Evolutionary conservation across 495 filamentous ascomycete genomes (phyloP), one percentile per base, ranked within the genome.

Genomic region (Delitschia confertaspora): DNA sequence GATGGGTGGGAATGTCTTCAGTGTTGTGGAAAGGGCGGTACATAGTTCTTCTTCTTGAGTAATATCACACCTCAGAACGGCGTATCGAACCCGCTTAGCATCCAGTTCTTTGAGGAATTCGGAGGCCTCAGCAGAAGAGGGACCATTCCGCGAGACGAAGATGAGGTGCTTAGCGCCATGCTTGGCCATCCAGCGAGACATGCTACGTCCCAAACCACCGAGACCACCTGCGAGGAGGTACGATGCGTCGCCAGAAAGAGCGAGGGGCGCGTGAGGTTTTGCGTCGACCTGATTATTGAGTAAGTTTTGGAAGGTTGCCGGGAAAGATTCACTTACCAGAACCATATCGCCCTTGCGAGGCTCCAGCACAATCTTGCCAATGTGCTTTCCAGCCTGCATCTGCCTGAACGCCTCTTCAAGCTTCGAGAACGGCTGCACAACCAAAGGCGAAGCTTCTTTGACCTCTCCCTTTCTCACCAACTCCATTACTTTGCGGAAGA

Each of bases 331-430:
- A 34, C 32, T 6, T 13, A 39, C 32, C 10, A n/a, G 14, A 11
- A 56, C 52, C 4, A 36, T 16, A 13, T 38, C 34, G 19, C 63
- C 43, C 6, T 45, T 42, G 13, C 51, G 43, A 0, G 64, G 61
- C 16, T 67, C 59, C 11, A 83, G 56, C 9, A 80, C 69, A 7
- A 77, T 50, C 55, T 83, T 83, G 2, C 80, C 79, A 10, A 68
- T 57, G 3, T 69, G 57, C 24, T 69, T 72, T 19, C 73, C 74
- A 11, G 62, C 56, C 49, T 80, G 77, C 34, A 82, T 59, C 3
- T 61, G 53, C 42, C 74, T 71, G 57, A 83, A 75, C 0, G 78
- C 78, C 3, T 60, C 49, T 31, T 69, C 62, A n/a, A 70, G 53
- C 6, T 75, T 56, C 0, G 59, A 51, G 6, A 70, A 56, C 5